Evolutionary conservation across 352 stramenopile species (phyloP).

Genomic region (Phytophthora pinifolia): DNA sequence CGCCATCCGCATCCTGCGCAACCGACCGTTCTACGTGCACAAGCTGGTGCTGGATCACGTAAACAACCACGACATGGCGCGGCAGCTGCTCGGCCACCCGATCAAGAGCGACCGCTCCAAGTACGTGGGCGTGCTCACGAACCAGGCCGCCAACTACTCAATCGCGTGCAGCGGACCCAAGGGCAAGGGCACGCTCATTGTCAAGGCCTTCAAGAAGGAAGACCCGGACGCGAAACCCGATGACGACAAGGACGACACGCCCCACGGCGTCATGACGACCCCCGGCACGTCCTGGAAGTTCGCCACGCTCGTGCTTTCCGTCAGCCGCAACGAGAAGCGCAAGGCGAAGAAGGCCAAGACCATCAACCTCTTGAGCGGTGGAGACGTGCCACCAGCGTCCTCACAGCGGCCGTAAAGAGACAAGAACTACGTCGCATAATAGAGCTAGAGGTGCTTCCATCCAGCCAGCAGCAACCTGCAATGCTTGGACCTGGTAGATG

Average conservation of each 20-base stretch:
- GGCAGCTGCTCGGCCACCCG: slow-evolving; percentile 57
- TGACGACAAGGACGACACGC: slow-evolving; percentile 10
- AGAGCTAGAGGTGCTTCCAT: slow-evolving; percentile 6
- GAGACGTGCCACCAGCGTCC: slow-evolving; percentile 17
- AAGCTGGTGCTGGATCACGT: slow-evolving; percentile 76
- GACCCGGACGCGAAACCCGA: slow-evolving; percentile 15
- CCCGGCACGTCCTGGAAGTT: slow-evolving; percentile 78
- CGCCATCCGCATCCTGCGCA: slow-evolving; percentile 72
- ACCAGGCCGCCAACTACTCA: slow-evolving; percentile 65
- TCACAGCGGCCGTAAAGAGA: slow-evolving; percentile 18
- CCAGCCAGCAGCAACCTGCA: slow-evolving; percentile 12
- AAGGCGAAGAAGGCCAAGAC: slow-evolving; percentile 69
- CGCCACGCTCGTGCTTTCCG: slow-evolving; percentile 64
- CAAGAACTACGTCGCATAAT: slow-evolving; percentile 8
- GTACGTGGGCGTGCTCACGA: slow-evolving; percentile 63
- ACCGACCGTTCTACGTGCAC: slow-evolving; percentile 80
- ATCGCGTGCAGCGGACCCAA: slow-evolving; percentile 67
- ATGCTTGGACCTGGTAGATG: slow-evolving; percentile 2
- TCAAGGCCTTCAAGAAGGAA: slow-evolving; percentile 73
- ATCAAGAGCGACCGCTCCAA: slow-evolving; percentile 76
- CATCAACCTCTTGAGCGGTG: slow-evolving; percentile 49
- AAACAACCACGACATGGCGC: slow-evolving; percentile 68
- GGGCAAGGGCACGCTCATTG: slow-evolving; percentile 66
- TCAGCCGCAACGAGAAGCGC: slow-evolving; percentile 59
- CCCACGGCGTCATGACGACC: slow-evolving; percentile 45